A percentile compares a stretch with the other conserved stretches of the same genome.
phyloP scores from a whole-genome alignment of 2,329 filamentous ascomycete genomes.

The Cercospora beticola region DNA sequence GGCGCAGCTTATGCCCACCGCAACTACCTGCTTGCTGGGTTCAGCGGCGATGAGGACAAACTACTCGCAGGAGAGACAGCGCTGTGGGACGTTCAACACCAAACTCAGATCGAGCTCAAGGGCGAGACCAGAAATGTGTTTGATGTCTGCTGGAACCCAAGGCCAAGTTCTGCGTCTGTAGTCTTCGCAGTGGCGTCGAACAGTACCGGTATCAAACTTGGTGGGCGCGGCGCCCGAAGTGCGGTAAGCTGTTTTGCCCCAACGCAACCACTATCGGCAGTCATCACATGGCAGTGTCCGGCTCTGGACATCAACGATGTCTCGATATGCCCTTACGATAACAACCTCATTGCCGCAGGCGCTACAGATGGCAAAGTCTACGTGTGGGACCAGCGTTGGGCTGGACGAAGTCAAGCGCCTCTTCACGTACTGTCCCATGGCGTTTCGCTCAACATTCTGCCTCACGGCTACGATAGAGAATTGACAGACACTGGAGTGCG shows the following conservation, averaged over 20 bases:
- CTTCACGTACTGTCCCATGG: constrained; percentile 55
- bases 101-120: constrained; percentile 43
- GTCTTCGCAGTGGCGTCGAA: constrained; percentile 57
- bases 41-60: constrained; percentile 44
- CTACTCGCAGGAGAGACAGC: constrained; percentile 53
- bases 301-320: constrained; percentile 63
- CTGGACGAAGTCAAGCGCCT: constrained; percentile 40
- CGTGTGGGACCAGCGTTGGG: constrained; percentile 58
- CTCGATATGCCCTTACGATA: constrained; percentile 46
- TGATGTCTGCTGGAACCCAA: constrained; percentile 58
- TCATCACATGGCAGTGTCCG: constrained; percentile 55
- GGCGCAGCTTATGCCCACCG: constrained; percentile 42
- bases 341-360: constrained; percentile 57
- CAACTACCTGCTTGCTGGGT: constrained; percentile 55
- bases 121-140: constrained; percentile 57
- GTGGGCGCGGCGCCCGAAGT: constrained; percentile 45
- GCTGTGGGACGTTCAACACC: constrained; percentile 53
- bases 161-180: constrained; percentile 36
- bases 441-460: constrained; percentile 50
- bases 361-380: constrained; percentile 62
- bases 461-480: constrained; percentile 47
- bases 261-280: constrained; percentile 35
- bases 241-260: constrained; percentile 56
- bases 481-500: constrained; percentile 58
- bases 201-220: constrained; percentile 38